These are phyloP conservation scores for Ochetophila trinervis DNA, from an alignment of 306 rosid genomes.

Conservation along the genomic window DNA sequence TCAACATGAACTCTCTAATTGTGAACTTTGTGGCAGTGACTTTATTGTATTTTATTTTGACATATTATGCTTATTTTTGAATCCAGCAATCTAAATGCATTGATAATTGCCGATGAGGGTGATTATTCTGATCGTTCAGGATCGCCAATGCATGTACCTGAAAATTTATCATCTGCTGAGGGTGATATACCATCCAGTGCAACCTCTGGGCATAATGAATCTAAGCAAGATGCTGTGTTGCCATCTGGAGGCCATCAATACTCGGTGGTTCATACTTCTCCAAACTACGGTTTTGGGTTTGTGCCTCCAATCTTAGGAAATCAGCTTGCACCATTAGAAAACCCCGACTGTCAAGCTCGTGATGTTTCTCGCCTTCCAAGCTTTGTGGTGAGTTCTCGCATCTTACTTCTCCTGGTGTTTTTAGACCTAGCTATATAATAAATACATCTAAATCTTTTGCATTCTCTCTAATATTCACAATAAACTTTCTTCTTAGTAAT, in stretches of 20 bases:
- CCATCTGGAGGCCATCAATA: constrained; percentile 71
- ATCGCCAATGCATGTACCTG: constrained; percentile 53
- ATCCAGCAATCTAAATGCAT: constrained; percentile 54
- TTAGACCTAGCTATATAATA: neutral
- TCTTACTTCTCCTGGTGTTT: constrained; percentile 3
- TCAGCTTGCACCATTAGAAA: constrained; percentile 73
- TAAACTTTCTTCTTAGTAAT: neutral
- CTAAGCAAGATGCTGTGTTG: constrained; percentile 64
- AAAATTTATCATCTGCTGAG: constrained; percentile 55
- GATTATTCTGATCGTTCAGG: constrained; percentile 63
- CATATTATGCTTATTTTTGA: constrained; percentile 16
- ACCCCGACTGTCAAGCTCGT: constrained; percentile 70
- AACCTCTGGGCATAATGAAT: constrained; percentile 52
- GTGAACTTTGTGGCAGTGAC: neutral
- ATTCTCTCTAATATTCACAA: neutral
- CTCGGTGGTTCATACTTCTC: constrained; percentile 53
- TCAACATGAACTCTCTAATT: neutral
- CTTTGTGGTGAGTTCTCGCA: constrained; percentile 66
- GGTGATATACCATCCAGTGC: constrained; percentile 69
- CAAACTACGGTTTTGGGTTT: constrained; percentile 66
- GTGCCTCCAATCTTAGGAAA: constrained; percentile 73
- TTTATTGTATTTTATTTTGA: constrained; percentile 1
- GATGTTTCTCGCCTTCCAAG: constrained; percentile 72
- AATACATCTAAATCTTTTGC: constrained; percentile 2
- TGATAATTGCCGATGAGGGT: constrained; percentile 48